A percentile compares a stretch with the other conserved stretches of the same genome.
phyloP scores from a whole-genome alignment of 352 stramenopile species.

The Phytophthora fragariae region DNA sequence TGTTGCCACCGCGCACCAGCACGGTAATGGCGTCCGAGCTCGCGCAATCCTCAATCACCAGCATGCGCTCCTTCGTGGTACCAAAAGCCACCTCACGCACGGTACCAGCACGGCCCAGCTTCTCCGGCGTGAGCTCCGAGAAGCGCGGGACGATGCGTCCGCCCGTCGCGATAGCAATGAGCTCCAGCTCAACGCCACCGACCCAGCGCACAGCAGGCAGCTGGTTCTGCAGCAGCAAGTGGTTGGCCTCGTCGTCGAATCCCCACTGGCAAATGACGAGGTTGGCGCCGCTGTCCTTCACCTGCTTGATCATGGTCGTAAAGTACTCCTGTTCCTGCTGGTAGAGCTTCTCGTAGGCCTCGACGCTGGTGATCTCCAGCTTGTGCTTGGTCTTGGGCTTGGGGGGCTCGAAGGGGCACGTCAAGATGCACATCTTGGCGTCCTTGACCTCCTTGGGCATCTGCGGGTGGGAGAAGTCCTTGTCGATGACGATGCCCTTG shows the following conservation, averaged over 20 bases:
- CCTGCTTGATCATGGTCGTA: slow-evolving; percentile 98
- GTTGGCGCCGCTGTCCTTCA: slow-evolving; percentile 99
- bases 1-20: slow-evolving; percentile 98
- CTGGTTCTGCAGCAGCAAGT: slow-evolving; percentile 98
- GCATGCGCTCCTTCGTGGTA: slow-evolving; percentile 98
- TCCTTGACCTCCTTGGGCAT: slow-evolving; percentile 98
- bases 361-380: slow-evolving; percentile 98
- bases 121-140: slow-evolving; percentile 96
- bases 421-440: slow-evolving; percentile 99
- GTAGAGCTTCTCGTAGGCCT: slow-evolving; percentile 98
- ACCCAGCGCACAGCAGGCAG: slow-evolving; percentile 99
- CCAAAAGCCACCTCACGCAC: slow-evolving; percentile 98
- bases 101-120: slow-evolving; percentile 94
- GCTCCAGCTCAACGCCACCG: slow-evolving; percentile 99
- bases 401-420: slow-evolving; percentile 99
- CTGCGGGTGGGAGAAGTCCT: slow-evolving; percentile 99
- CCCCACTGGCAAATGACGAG: slow-evolving; percentile 99
- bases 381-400: slow-evolving; percentile 99
- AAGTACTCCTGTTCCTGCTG: slow-evolving; percentile 99
- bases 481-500: slow-evolving; percentile 99
- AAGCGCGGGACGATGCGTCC: slow-evolving; percentile 99
- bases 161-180: slow-evolving; percentile 99
- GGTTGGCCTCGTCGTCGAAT: slow-evolving; percentile 99
- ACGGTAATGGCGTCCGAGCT: slow-evolving; percentile 99
- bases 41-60: slow-evolving; percentile 98